Base-by-base conservation (phyloP, 1,284 basidiomycete genomes). In the Blastosporella zonata region DNA sequence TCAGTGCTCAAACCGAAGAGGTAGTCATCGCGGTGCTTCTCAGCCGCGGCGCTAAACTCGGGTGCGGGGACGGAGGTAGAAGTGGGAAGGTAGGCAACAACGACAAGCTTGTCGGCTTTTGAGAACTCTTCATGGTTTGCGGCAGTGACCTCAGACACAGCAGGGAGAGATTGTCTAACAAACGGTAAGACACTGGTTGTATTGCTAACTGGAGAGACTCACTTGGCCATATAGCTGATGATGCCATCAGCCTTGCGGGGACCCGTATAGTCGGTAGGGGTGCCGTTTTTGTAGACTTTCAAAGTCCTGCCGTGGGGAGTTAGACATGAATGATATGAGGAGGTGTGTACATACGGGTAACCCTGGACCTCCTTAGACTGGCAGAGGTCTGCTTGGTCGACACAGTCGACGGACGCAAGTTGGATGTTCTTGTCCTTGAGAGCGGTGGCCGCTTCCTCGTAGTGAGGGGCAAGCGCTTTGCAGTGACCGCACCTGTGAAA, bases 191-290 rank as follows among this genome's bases (percentile, higher is more conserved):
- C 6, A 41, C 5, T 6, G 17, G 37, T 20, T 2, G 31, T 20
- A 17, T 36, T 31, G 2, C 17, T 18, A 20, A 20, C 29, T n/a
- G 2, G 15, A 27, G 18, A 12, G 17, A 74, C 87, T 60, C 58
- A 94, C 94, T 99, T 98, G 76, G 82, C 70, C 97, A 99, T 98
- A 78, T 98, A 98, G 66, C 84, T 87, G 67, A 98, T 77, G 63
- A 99, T 99, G 25, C 97, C 96, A 59, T 99, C 97, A 13, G 93
- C 87, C 71, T 97, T 93, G 51, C 97, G 81, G 37, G 93, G 88
- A 41, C 97, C 97, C 54, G 66, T 70, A 72, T 99, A 99, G 47
- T 93, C 88, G 18, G 75, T 66, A 36, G 84, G 67, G 35, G 81
- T 79, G 52, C 96, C 97, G 55, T 90, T 81, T 60, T 87, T 87